phyloP scores from a whole-genome alignment of 2,329 filamentous ascomycete species.

The Penicillium sp. region DNA sequence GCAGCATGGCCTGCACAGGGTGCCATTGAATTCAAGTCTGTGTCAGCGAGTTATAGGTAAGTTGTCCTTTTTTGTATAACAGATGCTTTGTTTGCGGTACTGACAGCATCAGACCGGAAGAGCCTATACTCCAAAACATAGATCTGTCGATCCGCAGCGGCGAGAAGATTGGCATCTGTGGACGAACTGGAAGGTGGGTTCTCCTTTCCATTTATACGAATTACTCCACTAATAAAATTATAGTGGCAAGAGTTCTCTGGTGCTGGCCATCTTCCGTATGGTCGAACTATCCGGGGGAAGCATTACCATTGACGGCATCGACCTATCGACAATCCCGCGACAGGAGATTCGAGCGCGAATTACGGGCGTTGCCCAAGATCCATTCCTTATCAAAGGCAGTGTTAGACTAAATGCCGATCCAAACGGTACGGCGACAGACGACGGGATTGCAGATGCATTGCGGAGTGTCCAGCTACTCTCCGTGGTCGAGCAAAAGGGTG shows the following conservation, averaged over 20 bases:
- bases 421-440: conserved; percentile 26
- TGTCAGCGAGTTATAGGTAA: conserved; percentile 46
- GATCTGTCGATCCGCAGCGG: conserved; percentile 42
- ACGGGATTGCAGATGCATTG: conserved; percentile 34
- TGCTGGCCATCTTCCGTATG: conserved; percentile 42
- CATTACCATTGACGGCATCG: conserved; percentile 42
- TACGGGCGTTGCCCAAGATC: conserved; percentile 43
- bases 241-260: conserved; percentile 43
- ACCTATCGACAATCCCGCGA: conserved; percentile 37
- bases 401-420: conserved; percentile 41
- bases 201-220: not conserved
- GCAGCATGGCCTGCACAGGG: conserved; percentile 43
- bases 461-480: conserved; percentile 35
- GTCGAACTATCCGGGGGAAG: conserved; percentile 36
- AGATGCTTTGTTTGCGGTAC: no score
- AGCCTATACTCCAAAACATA: conserved; percentile 44
- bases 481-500: conserved; percentile 36
- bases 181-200: conserved; percentile 29
- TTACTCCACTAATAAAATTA: not conserved
- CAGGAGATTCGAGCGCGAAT: conserved; percentile 39
- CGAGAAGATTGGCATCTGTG: conserved; percentile 41
- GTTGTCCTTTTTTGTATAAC: conserved; percentile 3
- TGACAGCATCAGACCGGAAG: conserved; percentile 16
- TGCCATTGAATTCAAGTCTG: conserved; percentile 40
- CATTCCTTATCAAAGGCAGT: conserved; percentile 39